Percentiles rank a stretch among this genome's conserved stretches.
These are phyloP conservation scores for Penicillium sp. DNA, from an alignment of 2,329 filamentous ascomycete species.

Conservation along the genomic window DNA sequence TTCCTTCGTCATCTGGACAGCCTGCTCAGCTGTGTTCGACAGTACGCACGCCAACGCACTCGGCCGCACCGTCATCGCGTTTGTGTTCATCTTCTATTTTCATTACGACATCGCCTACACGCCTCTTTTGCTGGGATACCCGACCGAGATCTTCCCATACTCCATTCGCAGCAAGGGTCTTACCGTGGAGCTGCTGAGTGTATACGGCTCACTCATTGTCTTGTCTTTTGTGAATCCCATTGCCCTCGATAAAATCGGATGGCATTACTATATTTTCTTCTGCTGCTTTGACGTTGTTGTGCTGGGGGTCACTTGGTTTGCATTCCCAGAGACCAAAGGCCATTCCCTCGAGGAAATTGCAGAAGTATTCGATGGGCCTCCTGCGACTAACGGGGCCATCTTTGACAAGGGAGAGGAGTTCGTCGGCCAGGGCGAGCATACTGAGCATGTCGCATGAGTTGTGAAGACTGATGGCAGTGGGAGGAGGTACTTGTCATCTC, in stretches of 20 bases:
- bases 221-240: slow-evolving; percentile 35
- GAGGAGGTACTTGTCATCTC: too few relatives aligned
- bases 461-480: background rate
- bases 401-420: slow-evolving; percentile 1
- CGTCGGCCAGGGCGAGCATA: slow-evolving; percentile 1
- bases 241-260: slow-evolving; percentile 34
- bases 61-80: slow-evolving; percentile 48
- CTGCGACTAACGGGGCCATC: background rate
- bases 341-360: slow-evolving; percentile 31
- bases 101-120: slow-evolving; percentile 62
- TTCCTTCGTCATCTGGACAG: slow-evolving; percentile 24
- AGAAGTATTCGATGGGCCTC: slow-evolving; percentile 26
- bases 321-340: slow-evolving; percentile 32
- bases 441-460: slow-evolving; percentile 7
- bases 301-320: slow-evolving; percentile 20
- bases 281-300: slow-evolving; percentile 29
- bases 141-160: slow-evolving; percentile 59
- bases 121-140: slow-evolving; percentile 55
- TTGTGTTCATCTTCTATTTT: slow-evolving; percentile 59
- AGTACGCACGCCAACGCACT: slow-evolving; percentile 10
- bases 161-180: slow-evolving; percentile 46
- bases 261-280: slow-evolving; percentile 39
- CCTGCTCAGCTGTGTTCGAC: slow-evolving; percentile 22
- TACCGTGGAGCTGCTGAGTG: slow-evolving; percentile 24
- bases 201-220: slow-evolving; percentile 25